Percentiles rank a stretch among this genome's conserved stretches.
These are phyloP conservation scores for Saprolegnia parasitica DNA, from an alignment of 352 stramenopile species.

Conservation along the genomic window DNA sequence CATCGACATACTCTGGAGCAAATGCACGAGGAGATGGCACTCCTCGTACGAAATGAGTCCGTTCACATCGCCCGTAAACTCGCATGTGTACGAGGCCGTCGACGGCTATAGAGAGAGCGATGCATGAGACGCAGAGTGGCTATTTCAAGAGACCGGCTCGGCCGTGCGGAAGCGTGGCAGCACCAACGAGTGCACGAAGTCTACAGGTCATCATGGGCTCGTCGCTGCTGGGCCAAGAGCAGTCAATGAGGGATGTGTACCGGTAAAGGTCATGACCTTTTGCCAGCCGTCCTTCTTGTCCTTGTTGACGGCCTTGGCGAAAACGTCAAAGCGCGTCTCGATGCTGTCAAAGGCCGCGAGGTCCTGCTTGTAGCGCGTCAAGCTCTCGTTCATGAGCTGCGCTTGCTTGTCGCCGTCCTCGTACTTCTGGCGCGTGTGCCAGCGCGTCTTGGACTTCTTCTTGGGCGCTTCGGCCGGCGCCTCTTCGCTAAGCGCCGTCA, in stretches of 20 bases:
- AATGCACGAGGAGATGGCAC: constrained; percentile 70
- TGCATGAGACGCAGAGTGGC: not conserved
- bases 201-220: too few species aligned
- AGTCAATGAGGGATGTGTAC: too few species aligned
- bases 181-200: constrained; percentile 74
- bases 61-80: constrained; percentile 65
- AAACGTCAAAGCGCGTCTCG: constrained; percentile 50
- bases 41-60: constrained; percentile 77
- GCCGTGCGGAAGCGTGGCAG: constrained; percentile 64
- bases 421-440: constrained; percentile 23
- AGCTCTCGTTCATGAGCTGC: constrained; percentile 22
- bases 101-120: constrained; percentile 36
- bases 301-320: constrained; percentile 43
- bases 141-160: constrained; percentile 36
- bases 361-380: constrained; percentile 28
- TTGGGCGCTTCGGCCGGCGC: constrained; percentile 5
- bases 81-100: constrained; percentile 56
- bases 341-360: constrained; percentile 27
- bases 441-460: constrained; percentile 27
- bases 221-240: too few species aligned
- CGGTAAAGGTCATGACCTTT: constrained; percentile 69
- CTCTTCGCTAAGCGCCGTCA: constrained; percentile 9
- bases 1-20: constrained; percentile 56
- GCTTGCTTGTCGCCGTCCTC: constrained; percentile 22
- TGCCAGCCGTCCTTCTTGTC: constrained; percentile 29